Conservation (phyloP, 1,284 basidiomycete genomes). For the Ceratobasidium sp. region DNA sequence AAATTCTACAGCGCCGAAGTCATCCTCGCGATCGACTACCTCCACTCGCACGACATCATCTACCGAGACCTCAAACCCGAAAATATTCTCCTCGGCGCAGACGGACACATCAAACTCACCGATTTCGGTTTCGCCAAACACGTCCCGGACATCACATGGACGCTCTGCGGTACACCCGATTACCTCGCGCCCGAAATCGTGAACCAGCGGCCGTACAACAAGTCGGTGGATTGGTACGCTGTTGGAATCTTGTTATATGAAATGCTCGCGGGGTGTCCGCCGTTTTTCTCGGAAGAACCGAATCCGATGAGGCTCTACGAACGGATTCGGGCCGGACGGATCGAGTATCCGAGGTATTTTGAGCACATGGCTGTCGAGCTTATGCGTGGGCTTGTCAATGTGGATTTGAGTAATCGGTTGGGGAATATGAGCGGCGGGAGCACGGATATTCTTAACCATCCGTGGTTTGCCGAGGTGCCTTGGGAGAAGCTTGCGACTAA, state of each 20-base stretch:
- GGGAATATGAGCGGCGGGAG: slow-evolving; percentile 94
- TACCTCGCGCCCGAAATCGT: slow-evolving; percentile 95
- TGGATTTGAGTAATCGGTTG: slow-evolving; percentile 89
- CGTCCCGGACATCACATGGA: slow-evolving; percentile 93
- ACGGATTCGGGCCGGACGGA: slow-evolving; percentile 60
- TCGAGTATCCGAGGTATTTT: slow-evolving; percentile 90
- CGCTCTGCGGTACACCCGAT: slow-evolving; percentile 96
- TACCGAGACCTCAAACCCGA: slow-evolving; percentile 99
- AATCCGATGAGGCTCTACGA: slow-evolving; percentile 70
- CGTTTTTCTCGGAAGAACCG: slow-evolving; percentile 64
- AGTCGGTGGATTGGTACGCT: slow-evolving; percentile 98
- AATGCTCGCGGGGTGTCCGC: slow-evolving; percentile 90
- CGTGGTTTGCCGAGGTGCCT: slow-evolving; percentile 97
- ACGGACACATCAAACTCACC: slow-evolving; percentile 97
- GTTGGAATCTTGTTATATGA: slow-evolving; percentile 97
- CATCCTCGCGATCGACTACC: slow-evolving; percentile 90
- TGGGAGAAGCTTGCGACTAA: slow-evolving; percentile 85
- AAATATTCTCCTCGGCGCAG: slow-evolving; percentile 90
- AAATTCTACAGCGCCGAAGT: slow-evolving; percentile 99
- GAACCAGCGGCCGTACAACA: slow-evolving; percentile 92
- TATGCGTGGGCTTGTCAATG: slow-evolving; percentile 88
- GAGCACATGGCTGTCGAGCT: slow-evolving; percentile 85
- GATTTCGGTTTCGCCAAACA: slow-evolving; percentile 98
- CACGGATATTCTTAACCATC: slow-evolving; percentile 92
- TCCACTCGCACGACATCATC: slow-evolving; percentile 91